Conservation (phyloP, 441 rosid species). For the Dalechampia spathulata region DNA sequence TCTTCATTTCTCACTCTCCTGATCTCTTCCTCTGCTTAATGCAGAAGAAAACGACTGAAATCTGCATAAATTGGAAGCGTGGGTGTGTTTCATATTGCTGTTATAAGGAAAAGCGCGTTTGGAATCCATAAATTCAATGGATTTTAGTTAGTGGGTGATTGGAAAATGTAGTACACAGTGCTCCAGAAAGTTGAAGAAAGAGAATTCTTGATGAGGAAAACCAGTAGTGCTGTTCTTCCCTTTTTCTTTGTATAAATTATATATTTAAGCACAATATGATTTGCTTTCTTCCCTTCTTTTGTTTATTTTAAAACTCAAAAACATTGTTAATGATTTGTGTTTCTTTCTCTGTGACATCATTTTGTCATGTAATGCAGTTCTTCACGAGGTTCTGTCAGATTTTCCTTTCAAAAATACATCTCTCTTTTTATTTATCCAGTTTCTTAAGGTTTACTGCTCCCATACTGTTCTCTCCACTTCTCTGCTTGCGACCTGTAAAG, state of each 20-base stretch:
- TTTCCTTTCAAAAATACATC: slow-evolving; percentile 32
- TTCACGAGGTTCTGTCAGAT: slow-evolving; percentile 89
- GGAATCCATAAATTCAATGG: slow-evolving; percentile 12
- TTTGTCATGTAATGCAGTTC: slow-evolving; percentile 65
- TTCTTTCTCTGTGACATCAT: slow-evolving; percentile 54
- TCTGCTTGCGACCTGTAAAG: slow-evolving; percentile 53
- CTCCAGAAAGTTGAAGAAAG: slow-evolving; percentile 25
- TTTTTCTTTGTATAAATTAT: not conserved
- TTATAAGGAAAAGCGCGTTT: slow-evolving; percentile 17
- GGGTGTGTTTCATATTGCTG: too few relatives aligned
- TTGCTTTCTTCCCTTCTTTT: too few relatives aligned
- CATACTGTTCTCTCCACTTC: slow-evolving; percentile 34
- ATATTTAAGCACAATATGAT: not conserved
- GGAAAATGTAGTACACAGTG: slow-evolving; percentile 23
- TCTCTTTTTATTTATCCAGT: slow-evolving; percentile 12
- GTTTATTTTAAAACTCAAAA: too few relatives aligned
- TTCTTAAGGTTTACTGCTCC: slow-evolving; percentile 17
- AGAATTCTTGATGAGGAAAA: too few relatives aligned
- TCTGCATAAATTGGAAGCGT: too few relatives aligned
- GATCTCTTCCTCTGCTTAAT: too few relatives aligned
- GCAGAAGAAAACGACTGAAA: too few relatives aligned
- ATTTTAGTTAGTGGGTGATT: slow-evolving; percentile 8
- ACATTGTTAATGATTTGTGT: slow-evolving; percentile 12
- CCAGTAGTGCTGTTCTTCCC: not conserved
- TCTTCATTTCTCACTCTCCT: too few relatives aligned